Conservation (phyloP, 257 asterid genomes). For the Coffea canephora region DNA sequence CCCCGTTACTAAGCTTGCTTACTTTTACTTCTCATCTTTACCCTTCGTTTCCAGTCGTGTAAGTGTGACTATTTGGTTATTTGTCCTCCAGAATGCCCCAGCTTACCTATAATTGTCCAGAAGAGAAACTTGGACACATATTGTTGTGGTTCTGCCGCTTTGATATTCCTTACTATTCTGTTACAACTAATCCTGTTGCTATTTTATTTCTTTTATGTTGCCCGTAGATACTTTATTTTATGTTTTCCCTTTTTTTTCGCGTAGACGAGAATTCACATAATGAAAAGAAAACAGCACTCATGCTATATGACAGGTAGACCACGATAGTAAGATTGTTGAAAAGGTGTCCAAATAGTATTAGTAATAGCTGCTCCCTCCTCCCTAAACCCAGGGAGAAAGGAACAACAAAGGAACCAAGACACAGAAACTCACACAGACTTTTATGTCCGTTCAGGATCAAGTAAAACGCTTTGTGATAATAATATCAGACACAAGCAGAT, state of each 20-base stretch:
- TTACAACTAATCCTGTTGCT: neutral
- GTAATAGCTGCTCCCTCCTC: neutral
- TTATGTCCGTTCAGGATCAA: too few species aligned
- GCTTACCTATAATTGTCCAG: neutral
- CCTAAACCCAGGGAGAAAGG: too few species aligned
- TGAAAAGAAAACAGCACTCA: neutral
- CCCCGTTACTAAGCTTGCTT: neutral
- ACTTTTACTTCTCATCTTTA: neutral
- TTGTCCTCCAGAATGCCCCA: neutral
- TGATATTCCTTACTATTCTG: neutral
- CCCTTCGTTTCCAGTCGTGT: neutral
- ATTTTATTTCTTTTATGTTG: neutral
- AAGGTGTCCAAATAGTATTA: neutral
- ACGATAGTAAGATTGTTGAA: neutral
- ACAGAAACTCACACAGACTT: neutral
- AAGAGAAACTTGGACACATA: neutral
- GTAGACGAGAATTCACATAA: neutral
- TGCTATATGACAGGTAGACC: too few species aligned
- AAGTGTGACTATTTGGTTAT: neutral
- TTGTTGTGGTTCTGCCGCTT: neutral
- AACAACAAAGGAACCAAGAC: neutral
- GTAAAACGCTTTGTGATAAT: neutral
- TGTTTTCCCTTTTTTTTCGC: neutral
- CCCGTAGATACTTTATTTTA: neutral
- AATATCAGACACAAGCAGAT: neutral